These are phyloP conservation scores for Solanum neorickii DNA, from an alignment of 257 asterid species.

Conservation along the genomic window DNA sequence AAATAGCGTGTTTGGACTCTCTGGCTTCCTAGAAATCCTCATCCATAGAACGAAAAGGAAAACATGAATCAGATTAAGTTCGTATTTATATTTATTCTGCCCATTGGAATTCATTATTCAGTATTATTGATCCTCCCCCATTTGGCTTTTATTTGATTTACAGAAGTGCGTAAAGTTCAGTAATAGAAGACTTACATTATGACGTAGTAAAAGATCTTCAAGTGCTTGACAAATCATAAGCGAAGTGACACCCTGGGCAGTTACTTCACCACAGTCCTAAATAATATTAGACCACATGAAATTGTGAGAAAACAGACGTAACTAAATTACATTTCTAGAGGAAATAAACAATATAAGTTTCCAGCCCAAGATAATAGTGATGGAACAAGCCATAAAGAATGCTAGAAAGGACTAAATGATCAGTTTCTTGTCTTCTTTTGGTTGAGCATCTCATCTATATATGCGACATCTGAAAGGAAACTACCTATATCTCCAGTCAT, in stretches of 20 bases:
- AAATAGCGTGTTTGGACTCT: not conserved
- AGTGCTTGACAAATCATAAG: conserved; percentile 70
- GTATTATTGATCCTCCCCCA: not conserved
- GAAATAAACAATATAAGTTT: not conserved
- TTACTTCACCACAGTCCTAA: conserved; percentile 83
- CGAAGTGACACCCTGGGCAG: conserved; percentile 43
- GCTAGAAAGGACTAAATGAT: not conserved
- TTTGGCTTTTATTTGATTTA: not conserved
- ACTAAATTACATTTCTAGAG: not conserved
- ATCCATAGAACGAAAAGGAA: not conserved
- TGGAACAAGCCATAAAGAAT: not conserved
- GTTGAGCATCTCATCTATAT: not conserved
- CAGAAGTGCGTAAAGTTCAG: not conserved
- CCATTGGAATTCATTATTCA: not conserved
- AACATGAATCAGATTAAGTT: not conserved
- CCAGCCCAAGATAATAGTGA: not conserved
- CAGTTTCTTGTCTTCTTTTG: not conserved
- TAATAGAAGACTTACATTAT: conserved; percentile 41
- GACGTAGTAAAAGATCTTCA: conserved; percentile 70
- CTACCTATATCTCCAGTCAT: not conserved
- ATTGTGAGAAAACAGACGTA: not conserved
- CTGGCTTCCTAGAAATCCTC: not conserved
- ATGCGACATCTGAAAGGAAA: not conserved
- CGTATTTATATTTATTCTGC: not conserved
- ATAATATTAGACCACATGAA: conserved; percentile 6